Percentiles rank a stretch among this genome's conserved stretches.
phyloP scores from a whole-genome alignment of 2,329 filamentous ascomycete genomes.

The Cercospora berteroae region DNA sequence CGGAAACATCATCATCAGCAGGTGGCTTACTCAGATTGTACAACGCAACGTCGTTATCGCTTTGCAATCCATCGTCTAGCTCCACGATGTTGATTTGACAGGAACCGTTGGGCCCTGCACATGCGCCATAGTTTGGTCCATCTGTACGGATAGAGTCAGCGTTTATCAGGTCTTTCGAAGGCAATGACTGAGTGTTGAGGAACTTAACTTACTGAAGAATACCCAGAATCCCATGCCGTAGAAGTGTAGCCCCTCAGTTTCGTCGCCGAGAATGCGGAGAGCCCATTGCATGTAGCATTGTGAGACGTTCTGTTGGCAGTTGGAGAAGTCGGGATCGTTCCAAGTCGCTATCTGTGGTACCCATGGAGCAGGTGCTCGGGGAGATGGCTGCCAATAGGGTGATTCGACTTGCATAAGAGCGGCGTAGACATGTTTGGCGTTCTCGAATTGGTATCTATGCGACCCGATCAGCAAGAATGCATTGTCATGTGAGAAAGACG shows the following conservation, averaged over 20 bases:
- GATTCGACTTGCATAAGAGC: conserved; percentile 54
- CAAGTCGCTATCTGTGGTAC: conserved; percentile 35
- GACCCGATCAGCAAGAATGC: not conserved
- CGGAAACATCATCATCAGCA: not conserved
- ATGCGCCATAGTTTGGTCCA: conserved; percentile 28
- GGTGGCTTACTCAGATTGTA: conserved; percentile 24
- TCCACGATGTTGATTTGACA: conserved; percentile 41
- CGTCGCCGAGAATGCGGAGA: conserved; percentile 27
- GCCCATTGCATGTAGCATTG: conserved; percentile 40
- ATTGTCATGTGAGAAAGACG: not conserved
- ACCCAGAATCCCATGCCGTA: conserved; percentile 43
- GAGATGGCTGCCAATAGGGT: conserved; percentile 43
- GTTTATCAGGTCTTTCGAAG: not conserved
- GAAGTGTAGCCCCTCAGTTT: conserved; percentile 39
- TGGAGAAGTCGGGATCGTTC: conserved; percentile 34
- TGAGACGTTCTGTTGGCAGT: conserved; percentile 25
- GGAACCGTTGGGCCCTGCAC: conserved; percentile 34
- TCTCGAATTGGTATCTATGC: conserved; percentile 44
- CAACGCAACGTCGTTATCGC: conserved; percentile 19
- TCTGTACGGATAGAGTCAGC: conserved; percentile 17
- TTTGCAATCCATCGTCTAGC: conserved; percentile 14
- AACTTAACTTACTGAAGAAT: conserved; percentile 36
- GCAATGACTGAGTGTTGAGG: not conserved
- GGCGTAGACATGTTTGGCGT: conserved; percentile 51
- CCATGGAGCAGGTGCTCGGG: conserved; percentile 44